Percentiles rank a stretch among this genome's conserved stretches.
phyloP scores from a whole-genome alignment of 345 rosid genomes.

The Stellera chamaejasme region DNA sequence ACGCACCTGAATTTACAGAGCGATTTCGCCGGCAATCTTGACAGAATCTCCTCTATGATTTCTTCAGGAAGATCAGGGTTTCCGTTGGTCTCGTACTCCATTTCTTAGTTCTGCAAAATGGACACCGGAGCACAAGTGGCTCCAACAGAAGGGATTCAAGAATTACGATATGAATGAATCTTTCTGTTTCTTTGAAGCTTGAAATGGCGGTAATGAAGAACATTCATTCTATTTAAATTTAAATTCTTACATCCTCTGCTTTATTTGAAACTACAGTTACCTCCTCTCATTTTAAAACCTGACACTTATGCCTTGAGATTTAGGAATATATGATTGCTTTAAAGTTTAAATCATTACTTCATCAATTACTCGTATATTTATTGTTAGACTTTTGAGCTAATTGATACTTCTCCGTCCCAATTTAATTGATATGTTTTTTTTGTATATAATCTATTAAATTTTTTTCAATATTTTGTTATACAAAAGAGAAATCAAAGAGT shows the following conservation, averaged over 20 bases:
- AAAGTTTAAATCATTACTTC: constrained; percentile 21
- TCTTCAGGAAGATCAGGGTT: constrained; percentile 21
- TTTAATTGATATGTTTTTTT: too few relatives aligned
- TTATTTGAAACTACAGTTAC: constrained; percentile 6
- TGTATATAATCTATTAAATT: too few relatives aligned
- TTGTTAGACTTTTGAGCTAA: constrained; percentile 31
- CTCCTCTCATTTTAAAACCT: constrained; percentile 19
- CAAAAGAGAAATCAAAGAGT: too few relatives aligned
- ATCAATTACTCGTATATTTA: too few relatives aligned
- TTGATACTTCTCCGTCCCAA: constrained; percentile 7
- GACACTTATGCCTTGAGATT: constrained; percentile 8
- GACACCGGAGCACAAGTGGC: too few relatives aligned
- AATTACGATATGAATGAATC: too few relatives aligned
- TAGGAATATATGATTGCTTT: constrained; percentile 24
- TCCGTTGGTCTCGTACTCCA: background rate
- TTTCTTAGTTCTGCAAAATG: too few relatives aligned
- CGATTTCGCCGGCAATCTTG: constrained; percentile 29
- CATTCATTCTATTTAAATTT: background rate
- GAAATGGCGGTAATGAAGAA: too few relatives aligned
- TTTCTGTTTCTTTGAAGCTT: too few relatives aligned
- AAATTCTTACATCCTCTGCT: background rate
- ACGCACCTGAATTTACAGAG: constrained; percentile 37
- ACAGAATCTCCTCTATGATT: constrained; percentile 30
- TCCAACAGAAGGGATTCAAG: too few relatives aligned
- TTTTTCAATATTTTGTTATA: too few relatives aligned